Conservation (phyloP, 2,329 filamentous ascomycete genomes). For the Anthostomella pinea region DNA sequence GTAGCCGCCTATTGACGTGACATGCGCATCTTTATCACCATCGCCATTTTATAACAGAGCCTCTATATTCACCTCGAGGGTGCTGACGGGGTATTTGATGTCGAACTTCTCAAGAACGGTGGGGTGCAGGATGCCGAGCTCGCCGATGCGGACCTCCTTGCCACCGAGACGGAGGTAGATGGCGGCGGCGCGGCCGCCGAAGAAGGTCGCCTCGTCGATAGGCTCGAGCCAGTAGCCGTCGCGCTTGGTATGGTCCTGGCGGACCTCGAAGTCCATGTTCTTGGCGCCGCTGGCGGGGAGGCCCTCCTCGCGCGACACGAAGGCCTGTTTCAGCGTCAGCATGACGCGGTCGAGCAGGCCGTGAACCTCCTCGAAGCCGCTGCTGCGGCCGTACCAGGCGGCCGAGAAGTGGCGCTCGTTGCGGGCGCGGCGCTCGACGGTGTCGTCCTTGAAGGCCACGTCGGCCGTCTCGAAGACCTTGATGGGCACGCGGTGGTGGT, state of each 20-base stretch:
- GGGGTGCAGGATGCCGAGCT: slow-evolving; percentile 92
- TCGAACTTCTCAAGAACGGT: slow-evolving; percentile 75
- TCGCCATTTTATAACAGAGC: slow-evolving; percentile 81
- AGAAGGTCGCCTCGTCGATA: slow-evolving; percentile 87
- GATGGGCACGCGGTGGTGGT: slow-evolving; percentile 70
- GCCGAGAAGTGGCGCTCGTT: slow-evolving; percentile 97
- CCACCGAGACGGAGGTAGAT: slow-evolving; percentile 74
- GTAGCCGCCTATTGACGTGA: too few relatives aligned
- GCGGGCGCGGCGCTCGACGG: slow-evolving; percentile 77
- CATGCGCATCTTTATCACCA: too few relatives aligned
- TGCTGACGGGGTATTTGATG: slow-evolving; percentile 75
- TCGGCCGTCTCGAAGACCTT: slow-evolving; percentile 78
- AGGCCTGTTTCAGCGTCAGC: slow-evolving; percentile 83
- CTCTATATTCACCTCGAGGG: slow-evolving; percentile 91
- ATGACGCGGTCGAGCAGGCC: slow-evolving; percentile 89
- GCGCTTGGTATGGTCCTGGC: slow-evolving; percentile 53
- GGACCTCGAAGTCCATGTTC: slow-evolving; percentile 49
- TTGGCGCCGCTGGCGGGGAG: slow-evolving; percentile 45
- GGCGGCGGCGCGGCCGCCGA: slow-evolving; percentile 82
- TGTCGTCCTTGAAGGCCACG: slow-evolving; percentile 82
- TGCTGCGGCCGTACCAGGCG: slow-evolving; percentile 90
- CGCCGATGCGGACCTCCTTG: slow-evolving; percentile 74
- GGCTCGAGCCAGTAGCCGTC: slow-evolving; percentile 94
- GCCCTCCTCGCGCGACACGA: slow-evolving; percentile 73
- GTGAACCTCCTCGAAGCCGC: slow-evolving; percentile 93